Conservation (phyloP, 306 rosid species). For the Geum urbanum region DNA sequence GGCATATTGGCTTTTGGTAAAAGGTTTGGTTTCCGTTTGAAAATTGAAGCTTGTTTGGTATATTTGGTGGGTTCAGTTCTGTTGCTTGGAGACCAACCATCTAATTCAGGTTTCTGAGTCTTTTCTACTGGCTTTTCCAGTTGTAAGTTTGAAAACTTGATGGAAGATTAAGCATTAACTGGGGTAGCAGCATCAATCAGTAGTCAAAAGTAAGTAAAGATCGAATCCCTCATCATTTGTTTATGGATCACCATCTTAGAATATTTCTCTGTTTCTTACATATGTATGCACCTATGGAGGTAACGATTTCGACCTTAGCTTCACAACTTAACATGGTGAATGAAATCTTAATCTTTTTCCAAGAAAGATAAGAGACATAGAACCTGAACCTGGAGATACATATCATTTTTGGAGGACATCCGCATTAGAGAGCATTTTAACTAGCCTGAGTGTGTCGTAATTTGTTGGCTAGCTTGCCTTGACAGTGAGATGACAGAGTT, state of each 20-base stretch:
- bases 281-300: background rate
- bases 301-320: background rate
- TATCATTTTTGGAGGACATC: too few relatives aligned
- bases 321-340: background rate
- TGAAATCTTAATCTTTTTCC: too few relatives aligned
- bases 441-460: too few relatives aligned
- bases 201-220: background rate
- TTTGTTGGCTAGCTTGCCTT: too few relatives aligned
- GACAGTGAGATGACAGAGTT: background rate
- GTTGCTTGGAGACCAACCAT: background rate
- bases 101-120: background rate
- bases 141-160: background rate
- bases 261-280: background rate
- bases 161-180: background rate
- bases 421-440: too few relatives aligned
- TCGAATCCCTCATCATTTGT: background rate
- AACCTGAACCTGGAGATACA: too few relatives aligned
- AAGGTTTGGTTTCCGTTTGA: background rate
- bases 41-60: background rate
- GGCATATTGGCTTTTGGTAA: background rate
- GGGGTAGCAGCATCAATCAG: background rate
- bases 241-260: background rate
- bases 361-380: too few relatives aligned
- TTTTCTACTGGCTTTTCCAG: conserved; percentile 3
- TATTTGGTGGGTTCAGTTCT: background rate